Percentiles rank a stretch among this genome's conserved stretches.
Evolutionary conservation across 1,139 yeast species (phyloP).

Genomic region (Kodamaea arcana): DNA sequence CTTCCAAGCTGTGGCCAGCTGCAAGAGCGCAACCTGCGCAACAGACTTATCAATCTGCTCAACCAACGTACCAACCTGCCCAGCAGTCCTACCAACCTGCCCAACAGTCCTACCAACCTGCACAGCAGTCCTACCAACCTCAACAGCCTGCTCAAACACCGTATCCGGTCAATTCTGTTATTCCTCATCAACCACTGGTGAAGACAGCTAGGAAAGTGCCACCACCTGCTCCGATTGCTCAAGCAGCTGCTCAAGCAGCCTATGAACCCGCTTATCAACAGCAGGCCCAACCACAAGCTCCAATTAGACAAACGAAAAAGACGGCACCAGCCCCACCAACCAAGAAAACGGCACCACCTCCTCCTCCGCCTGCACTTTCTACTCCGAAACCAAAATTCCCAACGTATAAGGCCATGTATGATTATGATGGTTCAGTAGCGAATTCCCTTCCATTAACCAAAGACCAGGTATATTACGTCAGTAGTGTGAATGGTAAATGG

Average conservation of each 20-base stretch:
- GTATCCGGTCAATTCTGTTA: conserved; percentile 1
- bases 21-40: conserved; percentile 2
- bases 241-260: not conserved
- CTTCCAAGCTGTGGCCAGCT: conserved; percentile 1
- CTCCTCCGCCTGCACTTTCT: conserved; percentile 59
- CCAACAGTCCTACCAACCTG: conserved; percentile 5
- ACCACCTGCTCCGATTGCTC: conserved; percentile 9
- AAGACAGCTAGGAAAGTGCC: conserved; percentile 9
- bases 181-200: conserved; percentile 8
- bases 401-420: conserved; percentile 81
- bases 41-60: conserved; percentile 9
- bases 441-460: conserved; percentile 73
- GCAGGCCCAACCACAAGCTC: conserved; percentile 1
- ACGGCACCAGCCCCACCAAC: conserved; percentile 38
- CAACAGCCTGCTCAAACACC: conserved; percentile 11
- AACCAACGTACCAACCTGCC: conserved; percentile 14
- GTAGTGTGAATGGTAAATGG: conserved; percentile 80
- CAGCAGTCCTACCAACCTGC: conserved; percentile 12
- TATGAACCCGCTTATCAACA: conserved; percentile 1
- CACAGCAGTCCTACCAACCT: conserved; percentile 2
- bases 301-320: conserved; percentile 28
- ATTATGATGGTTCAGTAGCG: conserved; percentile 82
- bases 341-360: conserved; percentile 40
- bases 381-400: conserved; percentile 64
- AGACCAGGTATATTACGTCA: conserved; percentile 70